A percentile compares a stretch with the other conserved stretches of the same genome.
Conservation (phyloP, 129 eudicot genomes). For the Oenanthe sinensis region DNA sequence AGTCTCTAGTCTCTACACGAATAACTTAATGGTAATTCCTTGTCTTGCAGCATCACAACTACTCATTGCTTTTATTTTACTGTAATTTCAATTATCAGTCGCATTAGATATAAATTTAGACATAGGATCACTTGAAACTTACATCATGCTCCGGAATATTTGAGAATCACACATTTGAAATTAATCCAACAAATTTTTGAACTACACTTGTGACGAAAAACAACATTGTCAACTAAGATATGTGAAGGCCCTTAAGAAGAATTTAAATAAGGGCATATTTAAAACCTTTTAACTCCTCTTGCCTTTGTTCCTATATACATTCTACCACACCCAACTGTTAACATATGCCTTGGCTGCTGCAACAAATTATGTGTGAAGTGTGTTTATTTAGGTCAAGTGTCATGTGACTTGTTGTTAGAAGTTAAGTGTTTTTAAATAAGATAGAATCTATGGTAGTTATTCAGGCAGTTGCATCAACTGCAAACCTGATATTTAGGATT, state of each 20-base stretch:
- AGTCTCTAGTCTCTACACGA: background rate
- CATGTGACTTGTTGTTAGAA: too few relatives aligned
- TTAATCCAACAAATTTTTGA: background rate
- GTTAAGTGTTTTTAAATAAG: too few relatives aligned
- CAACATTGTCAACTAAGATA: background rate
- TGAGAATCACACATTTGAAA: background rate
- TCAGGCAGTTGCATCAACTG: too few relatives aligned
- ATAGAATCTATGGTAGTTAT: too few relatives aligned
- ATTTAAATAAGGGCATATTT: too few relatives aligned
- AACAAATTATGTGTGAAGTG: too few relatives aligned
- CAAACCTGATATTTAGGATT: too few relatives aligned
- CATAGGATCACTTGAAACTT: background rate
- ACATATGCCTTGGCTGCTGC: too few relatives aligned
- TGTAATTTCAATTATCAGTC: background rate
- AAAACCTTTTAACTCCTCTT: background rate
- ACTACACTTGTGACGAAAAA: background rate
- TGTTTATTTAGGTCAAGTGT: too few relatives aligned
- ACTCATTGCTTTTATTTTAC: background rate
- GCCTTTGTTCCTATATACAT: background rate
- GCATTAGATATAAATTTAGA: background rate
- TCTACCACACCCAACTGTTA: background rate
- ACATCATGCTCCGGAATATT: background rate
- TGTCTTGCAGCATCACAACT: background rate
- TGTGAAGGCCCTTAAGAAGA: background rate
- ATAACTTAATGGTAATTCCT: background rate